These are phyloP conservation scores for Narthecium ossifragum DNA, from an alignment of 106 monocot species.

Conservation along the genomic window DNA sequence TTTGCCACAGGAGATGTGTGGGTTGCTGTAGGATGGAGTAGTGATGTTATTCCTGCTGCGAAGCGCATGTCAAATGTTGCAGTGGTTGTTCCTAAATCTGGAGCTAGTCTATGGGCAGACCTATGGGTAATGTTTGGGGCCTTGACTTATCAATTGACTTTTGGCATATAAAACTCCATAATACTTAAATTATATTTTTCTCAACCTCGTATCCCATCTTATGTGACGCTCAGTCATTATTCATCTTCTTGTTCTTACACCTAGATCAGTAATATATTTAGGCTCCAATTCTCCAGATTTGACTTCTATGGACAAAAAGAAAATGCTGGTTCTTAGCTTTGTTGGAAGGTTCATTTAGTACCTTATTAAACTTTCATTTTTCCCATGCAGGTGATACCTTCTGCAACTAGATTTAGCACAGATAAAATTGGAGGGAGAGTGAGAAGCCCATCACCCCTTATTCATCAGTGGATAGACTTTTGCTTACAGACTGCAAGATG, in stretches of 20 bases:
- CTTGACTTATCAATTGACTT: neutral
- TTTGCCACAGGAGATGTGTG: constrained; percentile 87
- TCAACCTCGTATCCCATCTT: neutral
- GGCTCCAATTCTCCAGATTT: neutral
- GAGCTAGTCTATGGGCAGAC: constrained; percentile 88
- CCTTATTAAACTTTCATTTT: neutral
- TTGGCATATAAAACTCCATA: neutral
- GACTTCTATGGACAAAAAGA: neutral
- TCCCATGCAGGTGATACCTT: constrained; percentile 64
- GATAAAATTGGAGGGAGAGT: constrained; percentile 66
- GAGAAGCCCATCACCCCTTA: constrained; percentile 76
- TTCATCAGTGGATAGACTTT: constrained; percentile 94
- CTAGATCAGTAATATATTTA: neutral
- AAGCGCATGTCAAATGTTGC: constrained; percentile 83
- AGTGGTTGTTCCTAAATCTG: constrained; percentile 89
- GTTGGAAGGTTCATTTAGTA: neutral
- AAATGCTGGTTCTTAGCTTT: too few relatives aligned
- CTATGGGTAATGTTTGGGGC: too few relatives aligned
- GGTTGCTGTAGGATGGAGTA: constrained; percentile 98
- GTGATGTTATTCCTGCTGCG: constrained; percentile 79
- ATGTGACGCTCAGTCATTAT: neutral
- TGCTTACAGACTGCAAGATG: constrained; percentile 66
- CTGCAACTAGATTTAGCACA: constrained; percentile 51
- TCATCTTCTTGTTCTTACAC: neutral
- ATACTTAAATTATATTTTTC: neutral